A percentile compares a stretch with the other conserved stretches of the same genome.
Conservation (phyloP, 257 asterid genomes). For the Ehretia macrophylla region DNA sequence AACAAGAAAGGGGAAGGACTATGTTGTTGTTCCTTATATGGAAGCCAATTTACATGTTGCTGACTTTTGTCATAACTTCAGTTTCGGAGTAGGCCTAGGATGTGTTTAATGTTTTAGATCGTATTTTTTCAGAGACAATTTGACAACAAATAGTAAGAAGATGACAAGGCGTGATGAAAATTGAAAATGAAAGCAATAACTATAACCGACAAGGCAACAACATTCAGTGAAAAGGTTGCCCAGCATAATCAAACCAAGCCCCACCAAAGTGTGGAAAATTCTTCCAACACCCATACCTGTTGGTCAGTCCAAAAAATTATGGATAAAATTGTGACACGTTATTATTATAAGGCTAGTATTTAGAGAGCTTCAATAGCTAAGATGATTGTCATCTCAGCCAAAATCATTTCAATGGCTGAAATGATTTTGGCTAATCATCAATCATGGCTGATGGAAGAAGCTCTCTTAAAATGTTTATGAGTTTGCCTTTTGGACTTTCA, state of each 20-base stretch:
- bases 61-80: constrained; percentile 13
- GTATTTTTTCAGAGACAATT: constrained; percentile 15
- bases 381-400: too few relatives aligned
- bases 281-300: too few relatives aligned
- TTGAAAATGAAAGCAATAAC: constrained; percentile 52
- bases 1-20: constrained; percentile 25
- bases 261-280: constrained; percentile 49
- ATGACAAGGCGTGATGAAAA: constrained; percentile 62
- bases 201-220: constrained; percentile 62
- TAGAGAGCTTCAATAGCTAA: too few relatives aligned
- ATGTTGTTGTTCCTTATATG: constrained; percentile 6
- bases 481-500: constrained; percentile 29
- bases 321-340: too few relatives aligned
- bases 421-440: too few relatives aligned
- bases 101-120: constrained; percentile 1
- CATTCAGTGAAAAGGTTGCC: constrained; percentile 45
- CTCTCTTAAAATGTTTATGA: too few relatives aligned
- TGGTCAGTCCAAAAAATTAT: too few relatives aligned
- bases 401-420: too few relatives aligned
- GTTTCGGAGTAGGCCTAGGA: not conserved
- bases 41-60: constrained; percentile 22
- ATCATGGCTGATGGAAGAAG: constrained; percentile 13
- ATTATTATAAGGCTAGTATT: too few relatives aligned
- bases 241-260: constrained; percentile 50
- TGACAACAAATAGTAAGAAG: constrained; percentile 27